These are phyloP conservation scores for Vitis rupestris DNA, from an alignment of 164 flowering plant species.

Conservation along the genomic window DNA sequence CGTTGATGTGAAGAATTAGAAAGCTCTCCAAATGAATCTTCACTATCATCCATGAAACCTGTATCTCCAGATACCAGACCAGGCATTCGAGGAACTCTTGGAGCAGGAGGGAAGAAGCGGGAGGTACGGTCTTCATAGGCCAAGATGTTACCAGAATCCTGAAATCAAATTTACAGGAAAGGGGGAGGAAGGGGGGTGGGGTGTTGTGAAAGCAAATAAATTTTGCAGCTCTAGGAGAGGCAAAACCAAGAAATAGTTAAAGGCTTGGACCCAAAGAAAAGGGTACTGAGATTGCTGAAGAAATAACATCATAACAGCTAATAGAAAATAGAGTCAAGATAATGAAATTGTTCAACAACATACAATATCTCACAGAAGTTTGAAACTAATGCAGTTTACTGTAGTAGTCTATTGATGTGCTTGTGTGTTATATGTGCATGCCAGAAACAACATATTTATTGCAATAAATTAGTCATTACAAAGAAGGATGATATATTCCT, in stretches of 20 bases:
- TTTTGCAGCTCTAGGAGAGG: not conserved
- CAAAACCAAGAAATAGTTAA: not conserved
- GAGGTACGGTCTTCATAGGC: constrained; percentile 82
- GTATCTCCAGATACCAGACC: constrained; percentile 80
- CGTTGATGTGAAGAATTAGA: constrained; percentile 73
- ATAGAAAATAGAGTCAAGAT: too few relatives aligned
- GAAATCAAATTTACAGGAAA: constrained; percentile 16
- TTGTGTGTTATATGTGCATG: too few relatives aligned
- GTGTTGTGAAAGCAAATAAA: not conserved
- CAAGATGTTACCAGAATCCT: constrained; percentile 44
- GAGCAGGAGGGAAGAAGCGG: constrained; percentile 94
- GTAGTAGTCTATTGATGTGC: too few relatives aligned
- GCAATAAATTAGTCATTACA: too few relatives aligned
- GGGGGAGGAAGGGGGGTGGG: not conserved
- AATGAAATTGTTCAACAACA: too few relatives aligned
- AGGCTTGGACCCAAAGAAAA: too few relatives aligned
- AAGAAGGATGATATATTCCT: too few relatives aligned
- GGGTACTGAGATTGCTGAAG: too few relatives aligned
- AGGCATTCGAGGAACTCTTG: constrained; percentile 80
- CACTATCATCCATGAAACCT: constrained; percentile 74
- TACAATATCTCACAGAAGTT: too few relatives aligned
- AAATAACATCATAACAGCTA: too few relatives aligned
- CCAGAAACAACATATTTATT: too few relatives aligned
- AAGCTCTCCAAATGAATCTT: constrained; percentile 67
- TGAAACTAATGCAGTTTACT: too few relatives aligned